Base-by-base conservation (phyloP, 2,329 filamentous ascomycete species). In the Epichloe coenophiala region DNA sequence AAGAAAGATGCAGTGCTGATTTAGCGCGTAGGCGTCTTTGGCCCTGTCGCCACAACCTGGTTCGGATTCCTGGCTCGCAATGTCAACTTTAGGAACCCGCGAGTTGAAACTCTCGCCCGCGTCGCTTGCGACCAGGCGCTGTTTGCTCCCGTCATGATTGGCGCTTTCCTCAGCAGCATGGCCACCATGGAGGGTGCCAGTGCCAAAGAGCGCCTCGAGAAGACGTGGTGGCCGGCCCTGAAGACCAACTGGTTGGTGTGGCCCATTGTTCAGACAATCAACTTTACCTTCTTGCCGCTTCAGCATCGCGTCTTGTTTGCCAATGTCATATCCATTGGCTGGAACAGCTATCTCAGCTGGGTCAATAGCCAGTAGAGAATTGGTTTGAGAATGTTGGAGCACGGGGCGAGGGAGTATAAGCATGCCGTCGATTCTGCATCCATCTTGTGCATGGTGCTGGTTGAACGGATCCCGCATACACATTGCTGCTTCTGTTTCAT, bases 171-270 rank as follows among this genome's bases (percentile, higher is more conserved):
- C 55, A 78, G 79, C 57, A 85, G 79, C 63, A 94, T 95, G 88
- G 87, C 89, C 15, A 75, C 84, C 53, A 75, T 93, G 67, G 88
- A 94, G 68, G 87, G 88, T 27, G 62, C 62, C 35, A 68, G 66
- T 51, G 68, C 72, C 31, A 52, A 71, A 59, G 78, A 89, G 61
- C 90, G 91, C 70, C 73, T 93, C 50, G 69, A 78, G 53, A 80
- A 76, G 60, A 84, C 78, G 53, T 96, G 89, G 70, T 67, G 69
- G 57, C 74, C 78, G 12, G 86, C 86, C 35, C 77, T 95, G 61
- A 77, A 77, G 65, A 84, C 87, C 65, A 96, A 95, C 71, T 88
- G 88, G 76, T 78, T 88, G 71, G 68, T 96, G 51, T 96, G 90
- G 90, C 90, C 90, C 3, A 73, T 75, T 55, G 88, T 94, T 51